Evolutionary conservation across 306 rosid species (phyloP).

Genomic region (Herpetospermum pedunculosum): DNA sequence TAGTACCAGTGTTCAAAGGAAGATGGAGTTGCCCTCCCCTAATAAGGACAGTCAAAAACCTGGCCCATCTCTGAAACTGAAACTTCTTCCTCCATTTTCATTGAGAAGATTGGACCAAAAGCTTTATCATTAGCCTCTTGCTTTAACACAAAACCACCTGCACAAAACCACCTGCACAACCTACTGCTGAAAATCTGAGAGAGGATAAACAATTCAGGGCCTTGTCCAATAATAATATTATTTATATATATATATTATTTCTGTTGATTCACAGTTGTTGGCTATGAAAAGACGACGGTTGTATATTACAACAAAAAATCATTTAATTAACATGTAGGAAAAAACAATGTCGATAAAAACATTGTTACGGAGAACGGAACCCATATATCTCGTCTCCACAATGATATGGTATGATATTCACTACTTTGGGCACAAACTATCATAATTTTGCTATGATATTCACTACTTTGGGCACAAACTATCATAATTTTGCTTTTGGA

Average conservation of each 20-base stretch:
- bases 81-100: neutral
- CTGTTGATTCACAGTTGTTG: neutral
- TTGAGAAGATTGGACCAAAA: neutral
- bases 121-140: neutral
- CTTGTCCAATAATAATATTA: too few relatives aligned
- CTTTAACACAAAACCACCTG: neutral
- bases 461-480: too few relatives aligned
- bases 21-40: neutral
- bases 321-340: too few relatives aligned
- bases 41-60: neutral
- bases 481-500: too few relatives aligned
- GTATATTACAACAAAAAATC: neutral
- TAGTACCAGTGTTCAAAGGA: neutral
- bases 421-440: too few relatives aligned
- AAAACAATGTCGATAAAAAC: too few relatives aligned
- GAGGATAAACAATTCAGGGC: neutral
- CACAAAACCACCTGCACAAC: neutral
- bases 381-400: too few relatives aligned
- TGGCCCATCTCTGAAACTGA: neutral
- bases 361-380: too few relatives aligned
- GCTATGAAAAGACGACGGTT: neutral
- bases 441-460: too few relatives aligned
- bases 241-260: neutral
- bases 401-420: too few relatives aligned
- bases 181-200: neutral